phyloP scores from a whole-genome alignment of 2,329 filamentous ascomycete genomes.

The Cytospora chrysosperma region DNA sequence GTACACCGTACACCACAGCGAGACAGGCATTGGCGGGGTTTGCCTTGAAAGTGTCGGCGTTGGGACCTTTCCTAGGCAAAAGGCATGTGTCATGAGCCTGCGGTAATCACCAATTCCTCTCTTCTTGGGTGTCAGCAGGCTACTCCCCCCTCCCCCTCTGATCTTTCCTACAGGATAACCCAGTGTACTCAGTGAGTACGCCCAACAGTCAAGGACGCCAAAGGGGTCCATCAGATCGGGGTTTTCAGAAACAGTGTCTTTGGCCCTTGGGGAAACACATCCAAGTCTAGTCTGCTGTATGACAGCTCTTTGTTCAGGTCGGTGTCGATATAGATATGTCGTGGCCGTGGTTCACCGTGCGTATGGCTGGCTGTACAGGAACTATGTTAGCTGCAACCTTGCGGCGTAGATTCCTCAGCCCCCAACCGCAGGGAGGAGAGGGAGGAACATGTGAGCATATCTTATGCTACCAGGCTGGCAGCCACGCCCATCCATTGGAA shows the following conservation, averaged over 20 bases:
- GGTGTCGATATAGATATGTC: not conserved
- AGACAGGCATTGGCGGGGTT: conserved; percentile 1
- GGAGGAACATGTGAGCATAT: not conserved
- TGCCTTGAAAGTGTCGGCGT: too few relatives aligned
- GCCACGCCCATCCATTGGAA: not conserved
- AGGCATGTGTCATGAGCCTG: not conserved
- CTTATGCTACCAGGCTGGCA: not conserved
- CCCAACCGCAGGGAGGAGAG: conserved; percentile 11
- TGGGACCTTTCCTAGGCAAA: not conserved
- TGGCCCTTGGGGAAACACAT: not conserved
- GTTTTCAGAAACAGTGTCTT: conserved; percentile 12
- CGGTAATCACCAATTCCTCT: not conserved
- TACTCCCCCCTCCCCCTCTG: conserved; percentile 5
- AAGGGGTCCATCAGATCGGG: conserved; percentile 6
- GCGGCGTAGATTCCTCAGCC: conserved; percentile 14
- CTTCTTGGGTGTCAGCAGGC: conserved; percentile 1
- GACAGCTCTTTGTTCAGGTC: not conserved
- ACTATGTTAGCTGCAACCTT: conserved; percentile 7
- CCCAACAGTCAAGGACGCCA: conserved; percentile 4
- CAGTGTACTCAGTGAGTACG: not conserved
- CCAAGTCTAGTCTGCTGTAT: not conserved
- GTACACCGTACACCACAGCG: not conserved
- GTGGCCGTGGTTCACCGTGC: conserved; percentile 1
- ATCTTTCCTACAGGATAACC: not conserved
- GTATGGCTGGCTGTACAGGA: conserved; percentile 9